Evolutionary conservation across 306 rosid genomes (phyloP).

Genomic region (Cyamopsis tetragonoloba): DNA sequence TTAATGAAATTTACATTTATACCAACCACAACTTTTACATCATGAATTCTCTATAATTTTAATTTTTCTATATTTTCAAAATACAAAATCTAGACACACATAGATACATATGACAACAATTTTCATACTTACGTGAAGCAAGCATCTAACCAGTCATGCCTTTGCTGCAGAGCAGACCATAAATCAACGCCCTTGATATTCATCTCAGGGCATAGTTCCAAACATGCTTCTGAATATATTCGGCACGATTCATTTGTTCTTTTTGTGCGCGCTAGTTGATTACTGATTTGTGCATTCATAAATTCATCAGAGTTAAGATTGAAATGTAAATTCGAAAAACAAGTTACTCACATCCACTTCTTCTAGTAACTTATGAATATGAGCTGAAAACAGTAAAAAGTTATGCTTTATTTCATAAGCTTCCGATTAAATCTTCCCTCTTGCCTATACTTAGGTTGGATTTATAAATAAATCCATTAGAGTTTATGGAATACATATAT

Average conservation of each 20-base stretch:
- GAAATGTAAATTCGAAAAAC: not conserved
- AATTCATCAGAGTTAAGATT: constrained; percentile 6
- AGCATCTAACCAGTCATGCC: constrained; percentile 52
- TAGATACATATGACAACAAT: not conserved
- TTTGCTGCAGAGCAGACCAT: constrained; percentile 60
- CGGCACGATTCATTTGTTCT: constrained; percentile 53
- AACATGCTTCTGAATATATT: constrained; percentile 72
- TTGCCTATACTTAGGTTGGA: too few relatives aligned
- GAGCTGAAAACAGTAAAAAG: too few relatives aligned
- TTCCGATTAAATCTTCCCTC: too few relatives aligned
- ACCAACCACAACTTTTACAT: too few relatives aligned
- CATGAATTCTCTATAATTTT: too few relatives aligned
- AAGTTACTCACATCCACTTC: too few relatives aligned
- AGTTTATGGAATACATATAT: not conserved
- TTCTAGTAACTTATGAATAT: too few relatives aligned
- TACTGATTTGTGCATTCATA: constrained; percentile 24
- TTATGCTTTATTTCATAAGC: too few relatives aligned
- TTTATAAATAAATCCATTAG: not conserved
- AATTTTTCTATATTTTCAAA: too few relatives aligned
- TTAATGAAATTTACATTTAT: not conserved
- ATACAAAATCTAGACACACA: too few relatives aligned
- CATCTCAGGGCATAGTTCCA: constrained; percentile 56
- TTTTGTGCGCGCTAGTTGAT: not conserved
- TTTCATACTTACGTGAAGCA: constrained; percentile 60
- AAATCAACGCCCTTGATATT: constrained; percentile 60